Evolutionary conservation across 2,329 filamentous ascomycete species (phyloP).

Genomic region (Zymoseptoria tritici): DNA sequence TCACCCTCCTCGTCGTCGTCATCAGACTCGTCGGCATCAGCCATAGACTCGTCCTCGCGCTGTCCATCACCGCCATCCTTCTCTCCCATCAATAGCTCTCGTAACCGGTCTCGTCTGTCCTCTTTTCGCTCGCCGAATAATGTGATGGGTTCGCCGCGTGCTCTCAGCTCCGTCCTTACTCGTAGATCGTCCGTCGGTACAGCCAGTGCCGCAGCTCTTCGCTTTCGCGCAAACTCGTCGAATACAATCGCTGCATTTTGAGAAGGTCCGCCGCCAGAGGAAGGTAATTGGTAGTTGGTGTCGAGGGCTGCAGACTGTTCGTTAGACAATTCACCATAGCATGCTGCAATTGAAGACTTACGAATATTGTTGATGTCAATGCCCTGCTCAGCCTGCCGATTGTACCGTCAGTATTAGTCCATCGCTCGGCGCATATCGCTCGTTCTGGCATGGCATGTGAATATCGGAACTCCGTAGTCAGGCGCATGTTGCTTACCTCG

Average conservation of each 20-base stretch:
- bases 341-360: conserved; percentile 38
- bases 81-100: conserved; percentile 65
- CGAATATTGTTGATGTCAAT: conserved; percentile 58
- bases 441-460: conserved; percentile 26
- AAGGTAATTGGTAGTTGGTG: conserved; percentile 74
- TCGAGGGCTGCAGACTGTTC: conserved; percentile 51
- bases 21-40: conserved; percentile 51
- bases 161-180: conserved; percentile 71
- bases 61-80: conserved; percentile 51
- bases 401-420: conserved; percentile 20
- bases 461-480: conserved; percentile 19
- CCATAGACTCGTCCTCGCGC: conserved; percentile 44
- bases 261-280: conserved; percentile 59
- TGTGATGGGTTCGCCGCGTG: conserved; percentile 87
- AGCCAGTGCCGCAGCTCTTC: conserved; percentile 76
- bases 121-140: conserved; percentile 84
- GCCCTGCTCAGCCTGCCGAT: conserved; percentile 46
- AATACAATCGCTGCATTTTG: conserved; percentile 81
- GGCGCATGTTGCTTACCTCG: conserved; percentile 47
- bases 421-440: conserved; percentile 7
- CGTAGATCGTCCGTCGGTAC: conserved; percentile 90
- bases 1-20: conserved; percentile 78
- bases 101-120: conserved; percentile 78
- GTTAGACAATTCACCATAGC: neutral
- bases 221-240: conserved; percentile 84